phyloP scores from a whole-genome alignment of 257 asterid species.

The Prunella vulgaris region DNA sequence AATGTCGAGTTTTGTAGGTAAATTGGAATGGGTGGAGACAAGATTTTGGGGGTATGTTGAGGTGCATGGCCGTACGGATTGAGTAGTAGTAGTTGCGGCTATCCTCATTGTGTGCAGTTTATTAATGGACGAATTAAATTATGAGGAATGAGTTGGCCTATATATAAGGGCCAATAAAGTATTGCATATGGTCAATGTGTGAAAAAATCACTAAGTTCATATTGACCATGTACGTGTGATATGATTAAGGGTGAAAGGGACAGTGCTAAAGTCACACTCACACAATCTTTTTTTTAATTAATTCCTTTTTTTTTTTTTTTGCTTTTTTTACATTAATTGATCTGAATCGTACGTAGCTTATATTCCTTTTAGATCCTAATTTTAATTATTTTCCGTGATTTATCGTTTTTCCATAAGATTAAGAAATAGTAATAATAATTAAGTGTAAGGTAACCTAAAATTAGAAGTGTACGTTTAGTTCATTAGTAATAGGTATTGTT shows the following conservation, averaged over 20 bases:
- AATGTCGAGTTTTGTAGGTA: constrained; percentile 8
- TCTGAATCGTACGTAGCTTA: background rate
- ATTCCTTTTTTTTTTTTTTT: too few relatives aligned
- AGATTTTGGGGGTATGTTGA: background rate
- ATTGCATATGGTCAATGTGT: background rate
- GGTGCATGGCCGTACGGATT: constrained; percentile 42
- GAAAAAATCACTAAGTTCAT: background rate
- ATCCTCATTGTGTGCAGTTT: constrained; percentile 36
- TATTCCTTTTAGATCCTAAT: too few relatives aligned
- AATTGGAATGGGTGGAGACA: constrained; percentile 1
- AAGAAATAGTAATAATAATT: too few relatives aligned
- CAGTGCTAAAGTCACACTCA: background rate
- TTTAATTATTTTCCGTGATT: too few relatives aligned
- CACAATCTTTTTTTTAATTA: background rate
- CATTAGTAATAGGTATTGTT: background rate
- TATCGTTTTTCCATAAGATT: too few relatives aligned
- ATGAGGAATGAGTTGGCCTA: background rate
- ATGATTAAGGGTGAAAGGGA: background rate
- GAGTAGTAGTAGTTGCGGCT: constrained; percentile 11
- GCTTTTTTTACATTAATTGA: background rate
- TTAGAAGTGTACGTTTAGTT: background rate
- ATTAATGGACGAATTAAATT: background rate
- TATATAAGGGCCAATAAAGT: constrained; percentile 31
- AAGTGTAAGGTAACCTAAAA: background rate
- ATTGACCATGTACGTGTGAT: background rate